Base-by-base conservation (phyloP, 441 rosid genomes). In the Pelargonium myrrhifolium region DNA sequence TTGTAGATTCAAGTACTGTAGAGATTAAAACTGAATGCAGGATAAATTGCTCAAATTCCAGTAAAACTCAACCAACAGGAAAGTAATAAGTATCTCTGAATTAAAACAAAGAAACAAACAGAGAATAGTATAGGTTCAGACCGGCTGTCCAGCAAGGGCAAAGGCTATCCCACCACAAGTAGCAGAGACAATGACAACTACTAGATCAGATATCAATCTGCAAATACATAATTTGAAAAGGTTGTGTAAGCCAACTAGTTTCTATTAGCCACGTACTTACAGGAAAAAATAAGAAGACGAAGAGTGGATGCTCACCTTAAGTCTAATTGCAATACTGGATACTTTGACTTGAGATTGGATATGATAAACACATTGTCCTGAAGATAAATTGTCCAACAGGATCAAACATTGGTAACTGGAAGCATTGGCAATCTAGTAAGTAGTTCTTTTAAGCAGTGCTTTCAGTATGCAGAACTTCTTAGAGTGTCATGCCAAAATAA, bases 91-190 rank as follows among this genome's bases (percentile, higher is more conserved):
- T 28, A 28, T 28, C 31, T 28, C 31, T 28, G 3, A 28, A 28
- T 28, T 28, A 28, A 9, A 20, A 24, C 1, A 22, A 65, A 66
- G 43, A 74, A 65, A 62, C 47, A 43, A 67, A 3, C 59, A 65
- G 71, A 62, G 51, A 69, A 14, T 65, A 74, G 53, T 35, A 35
- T 39, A 37, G 68, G 65, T 58, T 22, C 90, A 76, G 51, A 93
- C 98, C 87, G 97, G 98, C 75, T 93, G 98, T 74, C 98, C 97
- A 80, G 92, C 96, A 82, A 93, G 90, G 67, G 98, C 98, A 82
- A 93, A 93, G 67, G 99, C 97, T 66, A 93, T 90, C 66, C 99
- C 98, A 75, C 99, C 99, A 83, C 96, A 93, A 77, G 97, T 87
- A 68, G 97, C 99, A 73, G 97, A 93, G 68, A 90, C 97, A 70